Percentiles rank a stretch among this genome's conserved stretches.
Evolutionary conservation across 1,139 yeast species (phyloP).

Genomic region (Magnusiomyces ingens): DNA sequence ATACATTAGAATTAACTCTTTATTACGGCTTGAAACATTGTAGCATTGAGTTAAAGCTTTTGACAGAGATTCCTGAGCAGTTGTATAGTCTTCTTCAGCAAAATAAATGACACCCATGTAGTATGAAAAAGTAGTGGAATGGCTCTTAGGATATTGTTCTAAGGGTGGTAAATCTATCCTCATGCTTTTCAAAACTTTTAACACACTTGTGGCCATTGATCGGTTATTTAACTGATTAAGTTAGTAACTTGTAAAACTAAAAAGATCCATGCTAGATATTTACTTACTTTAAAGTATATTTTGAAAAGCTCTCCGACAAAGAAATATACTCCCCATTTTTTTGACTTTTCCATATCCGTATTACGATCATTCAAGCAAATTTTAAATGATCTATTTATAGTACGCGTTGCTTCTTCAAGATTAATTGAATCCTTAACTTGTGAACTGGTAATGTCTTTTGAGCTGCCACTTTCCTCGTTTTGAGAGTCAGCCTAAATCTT

Average conservation of each 20-base stretch:
- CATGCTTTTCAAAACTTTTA: conserved; percentile 62
- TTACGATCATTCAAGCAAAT: conserved; percentile 74
- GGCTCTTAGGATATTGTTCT: conserved; percentile 40
- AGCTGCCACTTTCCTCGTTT: background rate
- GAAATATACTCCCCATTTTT: conserved; percentile 58
- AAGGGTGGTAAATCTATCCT: conserved; percentile 47
- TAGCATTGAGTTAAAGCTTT: conserved; percentile 42
- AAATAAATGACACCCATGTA: conserved; percentile 58
- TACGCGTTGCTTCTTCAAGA: conserved; percentile 49
- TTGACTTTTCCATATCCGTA: conserved; percentile 32
- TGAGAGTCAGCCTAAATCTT: conserved; percentile 5
- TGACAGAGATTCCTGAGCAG: conserved; percentile 45
- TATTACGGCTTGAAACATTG: conserved; percentile 25
- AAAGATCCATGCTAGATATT: conserved; percentile 48
- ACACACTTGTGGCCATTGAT: conserved; percentile 72
- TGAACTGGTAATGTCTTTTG: background rate
- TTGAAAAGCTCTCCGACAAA: conserved; percentile 68
- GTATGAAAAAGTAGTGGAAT: conserved; percentile 56
- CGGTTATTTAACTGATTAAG: conserved; percentile 48
- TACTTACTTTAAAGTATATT: conserved; percentile 58
- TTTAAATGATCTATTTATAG: conserved; percentile 67
- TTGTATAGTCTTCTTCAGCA: conserved; percentile 53
- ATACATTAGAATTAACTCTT: conserved; percentile 35
- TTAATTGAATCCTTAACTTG: conserved; percentile 35
- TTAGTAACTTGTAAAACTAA: background rate